Evolutionary conservation across 345 rosid species (phyloP), one percentile per base, ranked within the genome.

Genomic region (Dimocarpus longan): DNA sequence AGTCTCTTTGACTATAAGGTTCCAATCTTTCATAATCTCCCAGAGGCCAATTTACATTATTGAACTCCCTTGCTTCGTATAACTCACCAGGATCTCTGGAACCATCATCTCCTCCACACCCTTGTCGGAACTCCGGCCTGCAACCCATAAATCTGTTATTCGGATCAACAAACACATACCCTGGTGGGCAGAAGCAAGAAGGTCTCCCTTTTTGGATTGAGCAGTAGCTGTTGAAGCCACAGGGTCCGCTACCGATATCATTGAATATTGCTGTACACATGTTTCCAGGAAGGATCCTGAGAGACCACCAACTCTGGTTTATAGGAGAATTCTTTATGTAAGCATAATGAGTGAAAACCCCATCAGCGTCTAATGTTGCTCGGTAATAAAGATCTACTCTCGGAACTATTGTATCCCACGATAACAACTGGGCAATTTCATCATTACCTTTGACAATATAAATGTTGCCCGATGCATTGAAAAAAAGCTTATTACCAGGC

Each of bases 171-270:
- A 75, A 74, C 12, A 59, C 60, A 40, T 75, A 84, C 10, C 80
- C 78, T 1, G 78, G 82, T 32, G 77, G 82, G 74, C 82, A 84
- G 11, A 63, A n/a, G 72, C 79, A 84, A 6, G 0, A 19, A 5
- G 80, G 82, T 75, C 76, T 80, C 40, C 57, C 65, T 19, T 68
- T 72, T 24, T 44, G 19, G 9, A 63, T 21, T 24, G 15, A 39
- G 74, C 84, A 81, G 72, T 70, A 66, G 75, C 80, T 81, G 69
- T 84, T 84, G 60, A 66, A 84, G 28, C 86, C 84, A 44, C 86
- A 78, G 9, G 74, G 24, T 12, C 86, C 84, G 1, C 77, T 28
- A 5, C 84, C 79, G 0, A 52, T 22, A 0, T 68, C 21, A 32
- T 19, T 5, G 5, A 2, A 28, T 1, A 44, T 50, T 24, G 32